These are phyloP conservation scores for Cladophialophora immunda DNA, from an alignment of 2,329 filamentous ascomycete species.

Conservation along the genomic window DNA sequence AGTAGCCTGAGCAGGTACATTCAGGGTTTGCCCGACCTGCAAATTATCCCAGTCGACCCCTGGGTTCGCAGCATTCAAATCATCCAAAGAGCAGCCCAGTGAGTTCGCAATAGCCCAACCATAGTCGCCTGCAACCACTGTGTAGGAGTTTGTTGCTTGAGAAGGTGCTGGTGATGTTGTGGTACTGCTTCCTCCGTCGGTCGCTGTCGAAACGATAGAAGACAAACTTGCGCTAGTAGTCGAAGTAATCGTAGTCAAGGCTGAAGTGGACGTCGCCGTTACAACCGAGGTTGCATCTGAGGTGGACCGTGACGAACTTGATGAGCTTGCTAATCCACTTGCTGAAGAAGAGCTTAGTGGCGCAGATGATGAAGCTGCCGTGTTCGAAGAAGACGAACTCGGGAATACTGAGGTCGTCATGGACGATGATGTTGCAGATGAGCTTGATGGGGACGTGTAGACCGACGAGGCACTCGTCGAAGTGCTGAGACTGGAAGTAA, in stretches of 20 bases:
- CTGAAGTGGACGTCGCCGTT: slow-evolving; percentile 11
- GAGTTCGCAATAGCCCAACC: slow-evolving; percentile 31
- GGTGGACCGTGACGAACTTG: slow-evolving; percentile 3
- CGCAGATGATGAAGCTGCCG: slow-evolving; percentile 9
- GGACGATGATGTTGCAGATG: slow-evolving; percentile 3
- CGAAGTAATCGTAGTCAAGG: slow-evolving; percentile 11
- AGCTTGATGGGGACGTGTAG: not conserved
- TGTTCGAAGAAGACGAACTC: slow-evolving; percentile 3
- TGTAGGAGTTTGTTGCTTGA: slow-evolving; percentile 24
- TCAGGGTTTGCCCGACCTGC: slow-evolving; percentile 33
- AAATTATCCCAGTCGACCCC: slow-evolving; percentile 35
- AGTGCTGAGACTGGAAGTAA: not conserved
- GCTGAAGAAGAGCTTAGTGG: not conserved
- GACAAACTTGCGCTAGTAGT: slow-evolving; percentile 9
- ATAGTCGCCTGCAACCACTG: slow-evolving; percentile 33
- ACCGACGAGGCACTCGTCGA: not conserved
- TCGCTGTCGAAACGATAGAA: not conserved
- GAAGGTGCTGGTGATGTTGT: slow-evolving; percentile 20
- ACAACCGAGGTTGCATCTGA: not conserved
- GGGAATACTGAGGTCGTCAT: slow-evolving; percentile 1
- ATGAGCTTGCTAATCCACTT: slow-evolving; percentile 1
- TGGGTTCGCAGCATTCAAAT: slow-evolving; percentile 33
- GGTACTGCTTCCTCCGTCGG: slow-evolving; percentile 6
- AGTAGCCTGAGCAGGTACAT: slow-evolving; percentile 24
- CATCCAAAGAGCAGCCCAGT: slow-evolving; percentile 33